Base-by-base conservation (phyloP, 2,329 filamentous ascomycete genomes). In the Fusarium miscanthi region DNA sequence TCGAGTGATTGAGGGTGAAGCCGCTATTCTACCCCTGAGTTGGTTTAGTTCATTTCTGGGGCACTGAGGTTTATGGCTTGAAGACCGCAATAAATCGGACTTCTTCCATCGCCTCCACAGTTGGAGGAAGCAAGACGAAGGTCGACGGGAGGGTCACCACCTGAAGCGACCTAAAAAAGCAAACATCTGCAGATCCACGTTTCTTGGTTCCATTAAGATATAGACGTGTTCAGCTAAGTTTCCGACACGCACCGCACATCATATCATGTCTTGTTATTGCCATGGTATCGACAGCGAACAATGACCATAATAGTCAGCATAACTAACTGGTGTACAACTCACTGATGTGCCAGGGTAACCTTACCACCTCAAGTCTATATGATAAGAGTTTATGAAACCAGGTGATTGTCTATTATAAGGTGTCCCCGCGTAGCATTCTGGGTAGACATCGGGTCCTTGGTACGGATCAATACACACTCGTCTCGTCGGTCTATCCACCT, bases 151-250 rank as follows among this genome's bases (percentile, higher is more conserved):
- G 66, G 62, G 68, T 52, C 58, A 71, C 38, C 38, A 59, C 66
- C 52, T 73, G 65, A 73, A 53, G 63, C 41, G 66, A 52, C 58
- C 66, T 57, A 40, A 61, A 59, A 52, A 63, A 60, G 62, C 42
- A 74, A 72, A 72, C 49, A 72, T 65, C 25, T 38, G 56, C 58
- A 72, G 70, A 67, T 66, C 70, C 52, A 63, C 61, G 68, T 45
- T 71, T 56, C 48, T 64, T 35, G 51, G 70, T 66, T 58, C 46
- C 69, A 72, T 59, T 66, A 59, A 42, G 45, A 63, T 38, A 52
- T 51, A 37, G 45, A 62, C 56, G 41, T 54, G 46, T 53, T 52
- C 33, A 25, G 35, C 33, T 63, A 45, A 51, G 57, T 52, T 52
- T 51, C 57, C 43, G 45, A 45, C 48, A 41, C 38, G 56, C 48